Percentiles rank a stretch among this genome's conserved stretches.
These are phyloP conservation scores for Wickerhamiella australiensis DNA, from an alignment of 805 yeast genomes.

Conservation along the genomic window DNA sequence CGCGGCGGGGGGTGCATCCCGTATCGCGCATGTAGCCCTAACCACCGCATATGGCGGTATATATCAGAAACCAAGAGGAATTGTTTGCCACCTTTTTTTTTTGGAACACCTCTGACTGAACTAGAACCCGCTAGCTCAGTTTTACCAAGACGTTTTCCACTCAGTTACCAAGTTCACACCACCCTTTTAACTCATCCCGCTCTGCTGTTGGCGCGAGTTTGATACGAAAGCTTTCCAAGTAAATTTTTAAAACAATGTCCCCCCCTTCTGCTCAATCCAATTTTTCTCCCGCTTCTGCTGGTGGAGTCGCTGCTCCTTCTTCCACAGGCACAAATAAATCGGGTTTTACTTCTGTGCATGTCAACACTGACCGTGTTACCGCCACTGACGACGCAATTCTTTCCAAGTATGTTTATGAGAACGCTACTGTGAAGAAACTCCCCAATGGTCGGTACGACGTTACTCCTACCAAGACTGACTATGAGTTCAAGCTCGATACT, in stretches of 20 bases:
- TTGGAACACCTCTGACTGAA: slow-evolving; percentile 11
- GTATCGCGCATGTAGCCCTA: background rate
- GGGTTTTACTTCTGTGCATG: slow-evolving; percentile 38
- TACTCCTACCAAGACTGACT: slow-evolving; percentile 58
- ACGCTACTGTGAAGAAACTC: slow-evolving; percentile 50
- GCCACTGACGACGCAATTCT: slow-evolving; percentile 38
- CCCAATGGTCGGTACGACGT: slow-evolving; percentile 45
- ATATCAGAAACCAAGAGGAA: background rate
- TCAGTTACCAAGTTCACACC: slow-evolving; percentile 33
- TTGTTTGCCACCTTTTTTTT: background rate
- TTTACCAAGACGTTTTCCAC: slow-evolving; percentile 32
- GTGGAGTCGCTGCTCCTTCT: slow-evolving; percentile 17
- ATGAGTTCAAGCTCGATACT: slow-evolving; percentile 77
- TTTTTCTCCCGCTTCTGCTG: slow-evolving; percentile 21
- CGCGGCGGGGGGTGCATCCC: background rate
- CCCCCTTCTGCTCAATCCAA: slow-evolving; percentile 22
- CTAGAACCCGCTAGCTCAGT: slow-evolving; percentile 7
- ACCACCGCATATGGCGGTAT: background rate
- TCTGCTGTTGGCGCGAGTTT: slow-evolving; percentile 35
- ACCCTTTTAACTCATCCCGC: slow-evolving; percentile 34
- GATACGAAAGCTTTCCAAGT: slow-evolving; percentile 31
- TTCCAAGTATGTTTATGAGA: slow-evolving; percentile 60
- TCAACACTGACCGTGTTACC: slow-evolving; percentile 42
- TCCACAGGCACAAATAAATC: slow-evolving; percentile 27
- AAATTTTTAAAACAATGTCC: slow-evolving; percentile 9